phyloP scores from a whole-genome alignment of 257 asterid genomes.

The Prunella vulgaris region DNA sequence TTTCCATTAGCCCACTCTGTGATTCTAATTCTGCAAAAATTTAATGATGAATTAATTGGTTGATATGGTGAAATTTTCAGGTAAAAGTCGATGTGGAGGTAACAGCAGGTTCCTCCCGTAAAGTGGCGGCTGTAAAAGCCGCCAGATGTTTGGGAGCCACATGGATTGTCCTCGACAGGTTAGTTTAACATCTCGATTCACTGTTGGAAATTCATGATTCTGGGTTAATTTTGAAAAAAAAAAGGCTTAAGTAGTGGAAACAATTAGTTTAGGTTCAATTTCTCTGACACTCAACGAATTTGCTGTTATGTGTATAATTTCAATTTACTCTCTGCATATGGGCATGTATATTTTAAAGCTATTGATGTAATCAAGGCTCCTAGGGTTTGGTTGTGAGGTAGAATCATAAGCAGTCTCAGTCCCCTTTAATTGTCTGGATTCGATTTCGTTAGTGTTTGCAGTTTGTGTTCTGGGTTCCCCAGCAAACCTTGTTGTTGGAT shows the following conservation, averaged over 20 bases:
- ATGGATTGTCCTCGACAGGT: conserved; percentile 65
- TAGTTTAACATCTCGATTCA: not conserved
- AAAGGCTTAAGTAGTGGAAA: not conserved
- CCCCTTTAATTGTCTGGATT: not conserved
- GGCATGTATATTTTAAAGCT: not conserved
- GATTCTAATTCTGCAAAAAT: not conserved
- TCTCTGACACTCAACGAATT: not conserved
- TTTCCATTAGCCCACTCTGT: too few relatives aligned
- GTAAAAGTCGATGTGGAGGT: conserved; percentile 43
- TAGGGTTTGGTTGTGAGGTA: not conserved
- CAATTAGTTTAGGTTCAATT: not conserved
- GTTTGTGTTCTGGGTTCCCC: not conserved
- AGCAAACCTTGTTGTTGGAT: not conserved
- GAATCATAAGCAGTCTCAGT: not conserved
- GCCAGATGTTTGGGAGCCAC: conserved; percentile 44
- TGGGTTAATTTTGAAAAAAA: not conserved
- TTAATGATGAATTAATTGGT: not conserved
- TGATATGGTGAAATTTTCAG: conserved; percentile 29
- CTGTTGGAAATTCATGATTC: not conserved
- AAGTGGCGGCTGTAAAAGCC: conserved; percentile 39
- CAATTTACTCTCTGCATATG: not conserved
- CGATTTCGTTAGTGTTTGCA: not conserved
- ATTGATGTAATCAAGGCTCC: not conserved
- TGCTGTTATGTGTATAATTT: not conserved
- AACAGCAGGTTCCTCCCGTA: conserved; percentile 46